Evolutionary conservation across 2,329 filamentous ascomycete species (phyloP).

Genomic region (Cercospora zeae-maydis): DNA sequence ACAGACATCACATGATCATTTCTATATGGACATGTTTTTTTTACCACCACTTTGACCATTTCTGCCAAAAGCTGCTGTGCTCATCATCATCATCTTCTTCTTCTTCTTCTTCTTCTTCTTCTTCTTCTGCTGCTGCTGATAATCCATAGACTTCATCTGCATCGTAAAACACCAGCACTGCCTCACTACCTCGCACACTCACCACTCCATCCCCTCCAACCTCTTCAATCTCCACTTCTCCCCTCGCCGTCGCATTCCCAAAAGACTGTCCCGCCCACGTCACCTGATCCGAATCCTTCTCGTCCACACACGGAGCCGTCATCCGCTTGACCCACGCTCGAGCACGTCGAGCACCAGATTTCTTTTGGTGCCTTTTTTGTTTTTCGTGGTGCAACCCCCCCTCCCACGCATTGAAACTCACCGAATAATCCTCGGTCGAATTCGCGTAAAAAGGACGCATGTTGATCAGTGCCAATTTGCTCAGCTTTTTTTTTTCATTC

Average conservation of each 20-base stretch:
- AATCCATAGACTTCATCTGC: constrained; percentile 12
- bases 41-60: background rate
- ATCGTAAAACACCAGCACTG: constrained; percentile 31
- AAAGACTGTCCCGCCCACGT: constrained; percentile 34
- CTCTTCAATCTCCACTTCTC: constrained; percentile 22
- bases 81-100: background rate
- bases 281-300: constrained; percentile 26
- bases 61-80: background rate
- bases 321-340: constrained; percentile 28
- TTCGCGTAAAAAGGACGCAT: constrained; percentile 31
- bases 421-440: constrained; percentile 28
- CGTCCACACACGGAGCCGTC: constrained; percentile 29
- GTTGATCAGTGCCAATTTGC: constrained; percentile 32
- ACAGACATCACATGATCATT: too few relatives aligned
- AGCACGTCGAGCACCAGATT: background rate
- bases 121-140: too few relatives aligned
- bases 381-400: constrained; percentile 8
- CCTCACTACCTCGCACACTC: constrained; percentile 30
- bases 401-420: constrained; percentile 20
- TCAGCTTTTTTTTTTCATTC: constrained; percentile 19
- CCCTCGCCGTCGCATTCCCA: constrained; percentile 23
- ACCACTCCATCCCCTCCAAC: constrained; percentile 24
- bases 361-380: background rate
- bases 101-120: too few relatives aligned
- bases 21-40: background rate